phyloP scores from a whole-genome alignment of 768 basidiomycete species.

The Dioszegia hungarica region DNA sequence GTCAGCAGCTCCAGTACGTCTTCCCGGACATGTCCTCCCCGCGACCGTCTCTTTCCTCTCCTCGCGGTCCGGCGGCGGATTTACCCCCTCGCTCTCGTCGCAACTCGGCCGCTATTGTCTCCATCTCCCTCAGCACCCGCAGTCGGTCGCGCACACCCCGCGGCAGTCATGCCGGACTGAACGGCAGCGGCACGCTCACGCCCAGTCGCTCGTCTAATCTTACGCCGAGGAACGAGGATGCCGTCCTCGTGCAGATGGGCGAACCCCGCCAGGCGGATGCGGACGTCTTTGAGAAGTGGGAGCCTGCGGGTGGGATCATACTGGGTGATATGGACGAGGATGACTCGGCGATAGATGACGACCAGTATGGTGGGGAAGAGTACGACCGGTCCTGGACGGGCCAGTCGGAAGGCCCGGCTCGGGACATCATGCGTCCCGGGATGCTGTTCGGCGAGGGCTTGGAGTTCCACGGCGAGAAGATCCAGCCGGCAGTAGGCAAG shows the following conservation, averaged over 20 bases:
- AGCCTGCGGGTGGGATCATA: constrained; percentile 38
- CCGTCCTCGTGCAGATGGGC: constrained; percentile 27
- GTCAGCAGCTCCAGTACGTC: neutral
- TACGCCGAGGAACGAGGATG: constrained; percentile 15
- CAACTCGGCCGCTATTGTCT: constrained; percentile 41
- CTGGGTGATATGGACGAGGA: constrained; percentile 21
- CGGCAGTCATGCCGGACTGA: constrained; percentile 22
- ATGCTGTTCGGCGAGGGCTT: constrained; percentile 46
- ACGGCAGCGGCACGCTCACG: constrained; percentile 29
- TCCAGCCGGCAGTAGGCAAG: constrained; percentile 40
- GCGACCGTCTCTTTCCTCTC: constrained; percentile 4
- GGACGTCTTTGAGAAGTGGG: constrained; percentile 37
- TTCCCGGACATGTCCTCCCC: constrained; percentile 1
- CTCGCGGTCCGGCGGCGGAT: neutral
- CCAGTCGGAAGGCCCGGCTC: constrained; percentile 15
- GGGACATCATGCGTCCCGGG: constrained; percentile 37
- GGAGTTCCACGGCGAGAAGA: constrained; percentile 42
- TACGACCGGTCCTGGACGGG: constrained; percentile 18
- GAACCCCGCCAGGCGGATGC: constrained; percentile 9
- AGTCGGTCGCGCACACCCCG: constrained; percentile 37
- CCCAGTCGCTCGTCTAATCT: constrained; percentile 24
- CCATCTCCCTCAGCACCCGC: constrained; percentile 33
- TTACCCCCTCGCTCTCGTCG: constrained; percentile 18
- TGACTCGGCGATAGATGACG: neutral
- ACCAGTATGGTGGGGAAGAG: constrained; percentile 12